phyloP scores from a whole-genome alignment of 2,329 filamentous ascomycete species.

The Diaporthe sp. region DNA sequence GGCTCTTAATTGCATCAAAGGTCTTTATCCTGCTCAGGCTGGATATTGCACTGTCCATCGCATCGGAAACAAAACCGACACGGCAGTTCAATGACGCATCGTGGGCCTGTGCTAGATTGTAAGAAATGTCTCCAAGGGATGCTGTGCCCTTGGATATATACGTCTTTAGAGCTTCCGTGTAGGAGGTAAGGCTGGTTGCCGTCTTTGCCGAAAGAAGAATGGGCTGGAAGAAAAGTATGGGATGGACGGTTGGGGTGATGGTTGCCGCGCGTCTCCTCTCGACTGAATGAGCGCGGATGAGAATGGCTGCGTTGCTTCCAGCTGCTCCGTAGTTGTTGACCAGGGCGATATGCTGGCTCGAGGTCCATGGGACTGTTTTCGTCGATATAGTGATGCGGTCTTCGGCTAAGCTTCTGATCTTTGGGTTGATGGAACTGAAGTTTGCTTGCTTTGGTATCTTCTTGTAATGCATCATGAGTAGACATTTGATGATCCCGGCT shows the following conservation, averaged over 20 bases:
- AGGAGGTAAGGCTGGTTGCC: slow-evolving; percentile 28
- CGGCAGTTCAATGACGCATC: slow-evolving; percentile 15
- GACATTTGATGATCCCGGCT: slow-evolving; percentile 45
- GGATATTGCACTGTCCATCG: neutral
- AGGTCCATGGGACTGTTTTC: slow-evolving; percentile 41
- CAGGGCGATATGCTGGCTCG: slow-evolving; percentile 38
- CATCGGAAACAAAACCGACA: neutral
- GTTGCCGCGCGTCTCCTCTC: neutral
- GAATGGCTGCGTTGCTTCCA: slow-evolving; percentile 46
- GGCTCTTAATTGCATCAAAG: slow-evolving; percentile 1
- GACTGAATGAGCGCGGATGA: slow-evolving; percentile 19
- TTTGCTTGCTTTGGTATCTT: slow-evolving; percentile 40
- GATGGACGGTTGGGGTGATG: neutral
- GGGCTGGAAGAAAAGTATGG: slow-evolving; percentile 1
- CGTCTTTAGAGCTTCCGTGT: slow-evolving; percentile 5
- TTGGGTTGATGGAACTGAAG: slow-evolving; percentile 43
- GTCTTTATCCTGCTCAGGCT: slow-evolving; percentile 6
- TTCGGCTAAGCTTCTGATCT: slow-evolving; percentile 38
- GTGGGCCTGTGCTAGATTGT: slow-evolving; percentile 17
- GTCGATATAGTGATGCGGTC: slow-evolving; percentile 37
- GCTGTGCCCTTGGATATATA: neutral
- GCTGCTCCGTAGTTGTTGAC: slow-evolving; percentile 51
- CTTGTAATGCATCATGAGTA: slow-evolving; percentile 45
- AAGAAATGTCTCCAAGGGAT: slow-evolving; percentile 1
- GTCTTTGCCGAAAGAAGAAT: slow-evolving; percentile 36